Evolutionary conservation across 352 stramenopile species (phyloP).

Genomic region (Globisporangium parvum): DNA sequence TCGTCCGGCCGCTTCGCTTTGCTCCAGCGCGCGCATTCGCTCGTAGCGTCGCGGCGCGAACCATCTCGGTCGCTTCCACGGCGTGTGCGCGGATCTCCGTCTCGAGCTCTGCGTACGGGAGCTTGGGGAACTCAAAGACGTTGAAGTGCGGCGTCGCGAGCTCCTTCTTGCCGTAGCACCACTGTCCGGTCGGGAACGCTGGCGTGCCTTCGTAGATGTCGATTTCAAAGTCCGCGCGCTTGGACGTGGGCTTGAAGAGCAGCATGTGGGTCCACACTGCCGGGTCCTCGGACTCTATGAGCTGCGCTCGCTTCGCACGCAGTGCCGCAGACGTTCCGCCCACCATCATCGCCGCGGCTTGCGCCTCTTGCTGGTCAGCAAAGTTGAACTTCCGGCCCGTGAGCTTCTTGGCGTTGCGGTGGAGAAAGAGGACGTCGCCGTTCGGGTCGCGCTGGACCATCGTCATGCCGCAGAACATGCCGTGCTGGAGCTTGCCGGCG

Average conservation of each 20-base stretch:
- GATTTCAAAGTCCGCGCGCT: conserved; percentile 37
- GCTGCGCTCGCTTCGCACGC: background rate
- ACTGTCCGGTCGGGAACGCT: conserved; percentile 36
- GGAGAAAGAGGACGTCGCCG: conserved; percentile 36
- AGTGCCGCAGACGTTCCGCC: background rate
- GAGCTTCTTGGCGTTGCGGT: conserved; percentile 45
- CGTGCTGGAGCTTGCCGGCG: conserved; percentile 25
- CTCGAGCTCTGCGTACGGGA: conserved; percentile 25
- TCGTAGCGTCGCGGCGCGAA: conserved; percentile 3
- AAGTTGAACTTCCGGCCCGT: conserved; percentile 3
- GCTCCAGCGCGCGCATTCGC: background rate
- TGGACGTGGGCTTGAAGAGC: conserved; percentile 47
- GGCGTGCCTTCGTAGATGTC: conserved; percentile 35
- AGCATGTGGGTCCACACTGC: conserved; percentile 66
- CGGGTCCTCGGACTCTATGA: conserved; percentile 28
- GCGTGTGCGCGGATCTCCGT: conserved; percentile 21
- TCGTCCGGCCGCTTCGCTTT: background rate
- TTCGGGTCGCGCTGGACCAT: conserved; percentile 35
- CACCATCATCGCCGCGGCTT: conserved; percentile 42
- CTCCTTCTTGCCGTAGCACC: conserved; percentile 41
- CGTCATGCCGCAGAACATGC: conserved; percentile 47
- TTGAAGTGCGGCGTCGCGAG: conserved; percentile 31
- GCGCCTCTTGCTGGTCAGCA: conserved; percentile 12
- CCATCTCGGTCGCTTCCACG: conserved; percentile 16
- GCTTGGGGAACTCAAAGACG: conserved; percentile 14